phyloP scores from a whole-genome alignment of 2,329 filamentous ascomycete species.

The Verruconis gallopava region DNA sequence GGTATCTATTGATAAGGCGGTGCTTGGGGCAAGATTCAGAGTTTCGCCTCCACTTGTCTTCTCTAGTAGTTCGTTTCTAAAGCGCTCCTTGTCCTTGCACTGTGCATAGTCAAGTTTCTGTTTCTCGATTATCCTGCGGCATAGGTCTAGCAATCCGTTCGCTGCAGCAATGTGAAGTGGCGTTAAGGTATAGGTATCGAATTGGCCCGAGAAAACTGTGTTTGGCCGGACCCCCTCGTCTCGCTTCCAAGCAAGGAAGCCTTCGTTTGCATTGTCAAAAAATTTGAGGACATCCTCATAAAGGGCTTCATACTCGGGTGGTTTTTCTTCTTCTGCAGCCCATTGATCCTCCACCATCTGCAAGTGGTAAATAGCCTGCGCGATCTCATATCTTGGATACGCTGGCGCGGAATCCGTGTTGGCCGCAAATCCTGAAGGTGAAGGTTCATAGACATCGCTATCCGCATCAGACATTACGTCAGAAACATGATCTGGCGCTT shows the following conservation, averaged over 20 bases:
- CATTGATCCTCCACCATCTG: conserved; percentile 2
- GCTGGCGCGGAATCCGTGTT: neutral
- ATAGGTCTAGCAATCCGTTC: neutral
- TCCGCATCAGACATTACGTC: neutral
- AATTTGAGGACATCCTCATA: neutral
- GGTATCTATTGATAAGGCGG: too few relatives aligned
- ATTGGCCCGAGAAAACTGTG: neutral
- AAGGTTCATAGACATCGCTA: neutral
- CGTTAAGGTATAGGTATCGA: neutral
- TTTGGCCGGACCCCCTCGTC: neutral
- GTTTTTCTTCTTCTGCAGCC: neutral
- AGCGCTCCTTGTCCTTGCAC: too few relatives aligned
- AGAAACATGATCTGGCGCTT: neutral
- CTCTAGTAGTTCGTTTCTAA: too few relatives aligned
- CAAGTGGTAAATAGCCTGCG: conserved; percentile 2
- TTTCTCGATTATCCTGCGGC: too few relatives aligned
- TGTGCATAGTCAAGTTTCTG: too few relatives aligned
- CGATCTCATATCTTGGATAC: conserved; percentile 1
- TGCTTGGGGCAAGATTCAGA: too few relatives aligned
- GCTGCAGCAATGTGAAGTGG: neutral
- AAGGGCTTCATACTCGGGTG: neutral
- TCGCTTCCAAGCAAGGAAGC: neutral
- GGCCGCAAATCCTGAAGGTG: neutral
- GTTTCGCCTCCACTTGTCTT: too few relatives aligned
- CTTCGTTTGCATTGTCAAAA: neutral